Evolutionary conservation across 108 stramenopile species (phyloP).

Genomic region (Nitzschia sp.): DNA sequence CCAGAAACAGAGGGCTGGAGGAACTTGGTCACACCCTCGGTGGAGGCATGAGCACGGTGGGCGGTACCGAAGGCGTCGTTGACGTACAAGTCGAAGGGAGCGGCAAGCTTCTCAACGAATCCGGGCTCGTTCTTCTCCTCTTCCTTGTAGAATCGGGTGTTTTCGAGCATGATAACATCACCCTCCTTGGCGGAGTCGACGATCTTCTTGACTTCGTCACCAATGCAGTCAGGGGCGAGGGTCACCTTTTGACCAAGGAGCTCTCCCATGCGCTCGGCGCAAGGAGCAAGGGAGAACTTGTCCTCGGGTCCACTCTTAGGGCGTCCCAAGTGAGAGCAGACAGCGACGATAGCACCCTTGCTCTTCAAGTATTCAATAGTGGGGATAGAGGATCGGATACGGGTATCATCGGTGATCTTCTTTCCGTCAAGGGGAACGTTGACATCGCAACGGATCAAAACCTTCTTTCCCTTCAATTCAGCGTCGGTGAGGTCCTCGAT

Average conservation of each 20-base stretch:
- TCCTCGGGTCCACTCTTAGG: slow-evolving; percentile 97
- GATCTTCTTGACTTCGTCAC: slow-evolving; percentile 88
- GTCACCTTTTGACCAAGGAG: slow-evolving; percentile 92
- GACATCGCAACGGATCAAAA: slow-evolving; percentile 96
- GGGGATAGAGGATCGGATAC: slow-evolving; percentile 98
- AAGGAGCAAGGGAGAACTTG: slow-evolving; percentile 98
- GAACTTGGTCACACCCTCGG: slow-evolving; percentile 98
- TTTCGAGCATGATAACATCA: slow-evolving; percentile 98
- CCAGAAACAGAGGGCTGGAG: slow-evolving; percentile 89
- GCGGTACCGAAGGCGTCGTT: slow-evolving; percentile 99
- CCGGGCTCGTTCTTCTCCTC: slow-evolving; percentile 93
- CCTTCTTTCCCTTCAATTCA: slow-evolving; percentile 96
- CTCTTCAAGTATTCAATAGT: slow-evolving; percentile 96
- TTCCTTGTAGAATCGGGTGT: slow-evolving; percentile 99
- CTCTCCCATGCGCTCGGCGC: slow-evolving; percentile 93
- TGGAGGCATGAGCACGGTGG: slow-evolving; percentile 99
- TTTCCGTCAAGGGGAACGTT: slow-evolving; percentile 98
- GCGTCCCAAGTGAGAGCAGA: slow-evolving; percentile 99
- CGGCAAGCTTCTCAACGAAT: slow-evolving; percentile 92
- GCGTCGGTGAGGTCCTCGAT: slow-evolving; percentile 91
- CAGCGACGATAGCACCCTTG: slow-evolving; percentile 97
- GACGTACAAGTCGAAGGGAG: slow-evolving; percentile 93
- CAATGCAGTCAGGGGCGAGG: slow-evolving; percentile 97
- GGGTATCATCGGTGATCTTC: slow-evolving; percentile 98
- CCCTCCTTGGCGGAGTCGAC: slow-evolving; percentile 86